Evolutionary conservation across 805 yeast genomes (phyloP), one percentile per base, ranked within the genome.

Genomic region (Debaryomyces maramus): DNA sequence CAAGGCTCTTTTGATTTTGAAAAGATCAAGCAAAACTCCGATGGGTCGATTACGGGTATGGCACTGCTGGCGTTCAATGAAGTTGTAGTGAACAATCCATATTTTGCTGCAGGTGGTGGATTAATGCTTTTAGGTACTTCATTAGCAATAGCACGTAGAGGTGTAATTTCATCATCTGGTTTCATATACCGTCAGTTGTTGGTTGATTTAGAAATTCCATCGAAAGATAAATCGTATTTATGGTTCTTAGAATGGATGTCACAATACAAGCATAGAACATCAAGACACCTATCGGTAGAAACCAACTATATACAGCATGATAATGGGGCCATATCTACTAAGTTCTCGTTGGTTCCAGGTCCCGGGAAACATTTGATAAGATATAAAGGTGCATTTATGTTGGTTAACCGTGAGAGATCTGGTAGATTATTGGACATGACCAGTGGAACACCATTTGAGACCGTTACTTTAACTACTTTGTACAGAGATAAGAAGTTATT

Each of bases 211-310:
- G 99, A 93, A 56, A 89, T 93, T 26, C 89, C 96, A 32, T 83
- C 91, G 16, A 88, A 86, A 60, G 99, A 93, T 60, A 89, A 89
- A 56, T 85, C 96, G 22, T 93, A 91, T 61, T 73, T 81, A 46
- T 93, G 99, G 98, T 90, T 93, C 53, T 71, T 93, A 36, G 93
- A 88, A 47, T 93, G 98, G 98, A 89, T 93, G 96, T 76, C 96
- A 0, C 80, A 78, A 50, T 77, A 86, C 57, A 88, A 88, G 46
- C 69, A 80, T 44, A 67, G 96, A 40, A 67, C 78, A 20, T 83
- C 91, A 10, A 74, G 97, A 50, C 97, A 93, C 60, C 65, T 93
- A 39, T 81, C 95, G 39, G 98, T 93, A 11, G 95, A 88, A 52
- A 93, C 99, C 4, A 79, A 76, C 48, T 89, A 74, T 62, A 69